Percentiles rank a stretch among this genome's conserved stretches.
phyloP scores from a whole-genome alignment of 2,329 filamentous ascomycete species.

The Fusarium subglutinans region DNA sequence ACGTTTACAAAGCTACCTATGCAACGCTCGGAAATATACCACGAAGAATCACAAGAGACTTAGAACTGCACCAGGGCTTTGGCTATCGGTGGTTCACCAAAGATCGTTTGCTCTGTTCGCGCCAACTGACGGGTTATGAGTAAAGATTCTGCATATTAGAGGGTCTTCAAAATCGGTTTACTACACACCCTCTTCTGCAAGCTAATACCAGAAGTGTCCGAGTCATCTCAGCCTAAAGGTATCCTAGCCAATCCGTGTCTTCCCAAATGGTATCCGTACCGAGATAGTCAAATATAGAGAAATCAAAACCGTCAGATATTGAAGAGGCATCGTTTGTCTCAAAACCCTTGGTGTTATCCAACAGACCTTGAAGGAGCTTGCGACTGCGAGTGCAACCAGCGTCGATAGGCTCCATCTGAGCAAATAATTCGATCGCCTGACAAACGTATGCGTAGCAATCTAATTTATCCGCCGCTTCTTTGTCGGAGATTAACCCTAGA shows the following conservation, averaged over 20 bases:
- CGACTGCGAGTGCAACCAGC: background rate
- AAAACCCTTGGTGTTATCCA: background rate
- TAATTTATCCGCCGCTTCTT: background rate
- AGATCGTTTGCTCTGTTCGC: too few species aligned
- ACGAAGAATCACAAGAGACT: too few species aligned
- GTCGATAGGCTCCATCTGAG: background rate
- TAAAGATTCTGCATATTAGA: too few species aligned
- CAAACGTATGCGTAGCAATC: background rate
- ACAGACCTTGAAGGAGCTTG: background rate
- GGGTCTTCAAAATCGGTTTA: background rate
- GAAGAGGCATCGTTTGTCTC: background rate
- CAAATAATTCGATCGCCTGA: background rate
- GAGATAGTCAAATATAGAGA: background rate
- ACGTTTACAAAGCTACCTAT: too few species aligned
- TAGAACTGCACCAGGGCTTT: too few species aligned
- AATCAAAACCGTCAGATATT: background rate
- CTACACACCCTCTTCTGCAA: accelerated
- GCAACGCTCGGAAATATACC: accelerated
- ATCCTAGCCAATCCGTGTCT: background rate
- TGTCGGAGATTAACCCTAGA: background rate
- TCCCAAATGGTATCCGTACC: background rate
- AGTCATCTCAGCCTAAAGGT: background rate
- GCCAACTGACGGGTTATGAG: too few species aligned
- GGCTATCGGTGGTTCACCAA: accelerated
- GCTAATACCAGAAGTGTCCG: too few species aligned